Evolutionary conservation across 768 basidiomycete genomes (phyloP).

Genomic region (Scleroderma bovista): DNA sequence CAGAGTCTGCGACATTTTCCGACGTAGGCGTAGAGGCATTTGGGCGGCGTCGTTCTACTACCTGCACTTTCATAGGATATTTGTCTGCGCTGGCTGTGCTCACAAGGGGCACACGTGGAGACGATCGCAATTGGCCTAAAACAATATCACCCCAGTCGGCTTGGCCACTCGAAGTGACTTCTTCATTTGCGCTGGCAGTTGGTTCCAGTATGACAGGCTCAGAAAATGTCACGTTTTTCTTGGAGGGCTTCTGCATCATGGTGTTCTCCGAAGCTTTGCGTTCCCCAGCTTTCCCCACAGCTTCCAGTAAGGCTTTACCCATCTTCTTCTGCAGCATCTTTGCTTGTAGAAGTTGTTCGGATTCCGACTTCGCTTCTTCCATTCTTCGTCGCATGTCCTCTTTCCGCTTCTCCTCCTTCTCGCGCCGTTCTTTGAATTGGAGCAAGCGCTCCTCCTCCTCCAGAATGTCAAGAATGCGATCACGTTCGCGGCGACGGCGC

Average conservation of each 20-base stretch:
- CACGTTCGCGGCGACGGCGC: constrained; percentile 50
- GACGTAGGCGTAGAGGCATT: constrained; percentile 8
- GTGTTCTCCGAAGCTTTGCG: constrained; percentile 18
- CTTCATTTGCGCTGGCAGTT: constrained; percentile 11
- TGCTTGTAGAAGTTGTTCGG: constrained; percentile 33
- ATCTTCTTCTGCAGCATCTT: constrained; percentile 69
- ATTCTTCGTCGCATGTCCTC: constrained; percentile 48
- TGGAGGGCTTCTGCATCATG: constrained; percentile 28
- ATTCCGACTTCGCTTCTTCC: constrained; percentile 40
- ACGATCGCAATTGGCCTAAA: constrained; percentile 42
- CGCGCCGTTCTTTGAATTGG: constrained; percentile 35
- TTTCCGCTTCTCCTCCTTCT: constrained; percentile 37
- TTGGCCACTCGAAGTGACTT: constrained; percentile 5
- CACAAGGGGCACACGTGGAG: constrained; percentile 31
- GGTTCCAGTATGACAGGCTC: constrained; percentile 27
- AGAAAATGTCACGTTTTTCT: constrained; percentile 66
- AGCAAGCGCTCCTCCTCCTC: constrained; percentile 63
- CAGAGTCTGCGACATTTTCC: constrained; percentile 44
- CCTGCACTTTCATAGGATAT: constrained; percentile 59
- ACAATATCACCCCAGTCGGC: constrained; percentile 52
- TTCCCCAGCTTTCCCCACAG: constrained; percentile 35
- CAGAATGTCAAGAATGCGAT: constrained; percentile 59
- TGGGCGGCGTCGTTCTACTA: constrained; percentile 54
- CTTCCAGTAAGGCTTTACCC: constrained; percentile 45
- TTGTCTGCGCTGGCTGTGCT: constrained; percentile 26